Conservation (phyloP, 2,329 filamentous ascomycete genomes). For the Rhinocladiella similis region DNA sequence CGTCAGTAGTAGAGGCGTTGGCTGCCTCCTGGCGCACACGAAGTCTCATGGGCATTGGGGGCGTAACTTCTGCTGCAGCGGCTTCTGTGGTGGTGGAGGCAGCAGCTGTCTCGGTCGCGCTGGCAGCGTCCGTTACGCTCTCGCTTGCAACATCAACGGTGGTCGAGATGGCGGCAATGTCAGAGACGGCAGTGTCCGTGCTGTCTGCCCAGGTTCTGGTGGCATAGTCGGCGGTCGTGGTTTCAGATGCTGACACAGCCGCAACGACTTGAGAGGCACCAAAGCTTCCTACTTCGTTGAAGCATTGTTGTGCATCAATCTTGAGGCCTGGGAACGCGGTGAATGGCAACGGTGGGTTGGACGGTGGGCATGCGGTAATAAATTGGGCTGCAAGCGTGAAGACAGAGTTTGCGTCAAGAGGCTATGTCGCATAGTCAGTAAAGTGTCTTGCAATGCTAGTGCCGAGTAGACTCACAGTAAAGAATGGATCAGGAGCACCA, state of each 20-base stretch:
- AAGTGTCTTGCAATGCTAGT: neutral
- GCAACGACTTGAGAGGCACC: neutral
- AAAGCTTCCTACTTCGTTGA: constrained; percentile 13
- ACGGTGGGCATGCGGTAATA: constrained; percentile 68
- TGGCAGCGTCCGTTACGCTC: neutral
- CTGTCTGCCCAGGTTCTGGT: neutral
- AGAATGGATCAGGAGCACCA: constrained; percentile 68
- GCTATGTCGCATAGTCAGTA: constrained; percentile 25
- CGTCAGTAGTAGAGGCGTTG: constrained; percentile 1
- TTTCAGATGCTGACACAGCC: neutral
- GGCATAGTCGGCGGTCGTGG: constrained; percentile 6
- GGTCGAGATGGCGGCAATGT: neutral
- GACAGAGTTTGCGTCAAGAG: constrained; percentile 67
- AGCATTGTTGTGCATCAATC: constrained; percentile 18
- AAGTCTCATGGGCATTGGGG: neutral
- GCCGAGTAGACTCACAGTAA: constrained; percentile 45
- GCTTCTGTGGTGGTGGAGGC: neutral
- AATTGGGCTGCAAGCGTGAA: constrained; percentile 74
- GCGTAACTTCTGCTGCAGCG: neutral
- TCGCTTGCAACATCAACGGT: neutral
- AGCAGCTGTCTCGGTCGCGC: neutral
- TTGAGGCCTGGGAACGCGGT: constrained; percentile 59
- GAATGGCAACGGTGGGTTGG: constrained; percentile 61
- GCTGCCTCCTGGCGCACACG: neutral
- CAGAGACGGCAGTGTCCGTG: constrained; percentile 4